Conservation (phyloP, 306 rosid species). For the Senna siamea region DNA sequence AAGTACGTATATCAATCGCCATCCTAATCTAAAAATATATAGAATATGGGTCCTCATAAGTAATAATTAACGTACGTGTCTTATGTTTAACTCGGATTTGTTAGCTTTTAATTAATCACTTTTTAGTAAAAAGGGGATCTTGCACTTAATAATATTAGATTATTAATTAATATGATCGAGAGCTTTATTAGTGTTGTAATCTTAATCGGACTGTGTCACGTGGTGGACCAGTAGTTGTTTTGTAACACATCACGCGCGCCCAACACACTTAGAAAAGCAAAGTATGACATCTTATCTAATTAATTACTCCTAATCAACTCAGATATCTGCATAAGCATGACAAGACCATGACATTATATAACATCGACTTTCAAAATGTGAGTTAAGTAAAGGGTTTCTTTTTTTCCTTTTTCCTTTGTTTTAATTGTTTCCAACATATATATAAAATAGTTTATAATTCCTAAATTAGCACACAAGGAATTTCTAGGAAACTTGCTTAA, state of each 20-base stretch:
- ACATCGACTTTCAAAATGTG: too few relatives aligned
- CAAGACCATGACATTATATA: too few relatives aligned
- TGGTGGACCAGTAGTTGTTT: slow-evolving; percentile 43
- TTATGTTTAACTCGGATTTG: slow-evolving; percentile 5
- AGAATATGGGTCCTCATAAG: too few relatives aligned
- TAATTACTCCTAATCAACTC: too few relatives aligned
- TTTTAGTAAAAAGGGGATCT: not conserved
- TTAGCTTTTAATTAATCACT: slow-evolving; percentile 1
- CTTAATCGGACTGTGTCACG: slow-evolving; percentile 31
- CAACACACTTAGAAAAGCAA: slow-evolving; percentile 9
- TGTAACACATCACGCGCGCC: slow-evolving; percentile 16
- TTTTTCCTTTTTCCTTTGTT: not conserved
- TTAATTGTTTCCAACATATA: slow-evolving; percentile 24
- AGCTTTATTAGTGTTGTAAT: slow-evolving; percentile 22
- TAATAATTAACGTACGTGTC: slow-evolving; percentile 12
- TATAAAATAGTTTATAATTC: not conserved
- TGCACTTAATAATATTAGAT: not conserved
- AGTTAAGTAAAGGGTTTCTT: too few relatives aligned
- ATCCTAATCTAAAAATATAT: too few relatives aligned
- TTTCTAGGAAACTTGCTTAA: slow-evolving; percentile 55
- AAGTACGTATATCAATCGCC: too few relatives aligned
- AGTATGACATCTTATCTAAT: not conserved
- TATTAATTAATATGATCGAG: slow-evolving; percentile 30
- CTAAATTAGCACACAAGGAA: slow-evolving; percentile 28
- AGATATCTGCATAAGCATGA: too few relatives aligned